A percentile compares a stretch with the other conserved stretches of the same genome.
Conservation (phyloP, 2,329 filamentous ascomycete genomes). For the Macrophomina pseudophaseolina region DNA sequence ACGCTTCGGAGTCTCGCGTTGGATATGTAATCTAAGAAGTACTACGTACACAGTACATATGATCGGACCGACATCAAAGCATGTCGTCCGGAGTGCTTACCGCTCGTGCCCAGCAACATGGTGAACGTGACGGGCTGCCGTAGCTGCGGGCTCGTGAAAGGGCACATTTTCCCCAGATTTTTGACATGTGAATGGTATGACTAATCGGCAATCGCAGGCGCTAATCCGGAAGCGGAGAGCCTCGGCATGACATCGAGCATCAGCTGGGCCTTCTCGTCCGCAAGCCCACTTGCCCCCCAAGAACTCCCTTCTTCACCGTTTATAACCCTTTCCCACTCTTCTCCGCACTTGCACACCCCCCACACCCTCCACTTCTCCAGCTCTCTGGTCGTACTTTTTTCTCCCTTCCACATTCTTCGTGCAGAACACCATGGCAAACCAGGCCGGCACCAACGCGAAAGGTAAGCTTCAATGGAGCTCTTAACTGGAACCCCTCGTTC, state of each 20-base stretch:
- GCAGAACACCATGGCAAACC: conserved; percentile 42
- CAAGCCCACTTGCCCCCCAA: not conserved
- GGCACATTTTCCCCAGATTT: not conserved
- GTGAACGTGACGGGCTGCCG: conserved; percentile 2
- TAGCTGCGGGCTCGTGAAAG: not conserved
- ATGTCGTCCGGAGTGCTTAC: conserved; percentile 6
- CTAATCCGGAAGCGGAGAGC: conserved; percentile 29
- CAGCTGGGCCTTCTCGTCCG: conserved; percentile 19
- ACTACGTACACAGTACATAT: not conserved
- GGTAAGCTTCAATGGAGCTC: conserved; percentile 13
- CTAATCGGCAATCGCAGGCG: conserved; percentile 2
- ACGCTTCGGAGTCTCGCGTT: not conserved
- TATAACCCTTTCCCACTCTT: not conserved
- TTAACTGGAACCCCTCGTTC: not conserved
- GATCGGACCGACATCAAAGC: conserved; percentile 4
- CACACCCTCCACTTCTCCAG: conserved; percentile 25
- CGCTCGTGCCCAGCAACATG: not conserved
- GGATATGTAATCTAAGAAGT: not conserved
- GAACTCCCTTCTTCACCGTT: not conserved
- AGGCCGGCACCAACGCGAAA: conserved; percentile 37
- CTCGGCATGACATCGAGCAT: conserved; percentile 29
- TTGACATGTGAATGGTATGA: conserved; percentile 33
- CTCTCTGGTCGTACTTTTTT: not conserved
- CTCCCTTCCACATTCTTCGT: not conserved
- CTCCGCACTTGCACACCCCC: not conserved